Percentiles rank a stretch among this genome's conserved stretches.
phyloP scores from a whole-genome alignment of 108 stramenopile species.

The Skeletonema tropicum region DNA sequence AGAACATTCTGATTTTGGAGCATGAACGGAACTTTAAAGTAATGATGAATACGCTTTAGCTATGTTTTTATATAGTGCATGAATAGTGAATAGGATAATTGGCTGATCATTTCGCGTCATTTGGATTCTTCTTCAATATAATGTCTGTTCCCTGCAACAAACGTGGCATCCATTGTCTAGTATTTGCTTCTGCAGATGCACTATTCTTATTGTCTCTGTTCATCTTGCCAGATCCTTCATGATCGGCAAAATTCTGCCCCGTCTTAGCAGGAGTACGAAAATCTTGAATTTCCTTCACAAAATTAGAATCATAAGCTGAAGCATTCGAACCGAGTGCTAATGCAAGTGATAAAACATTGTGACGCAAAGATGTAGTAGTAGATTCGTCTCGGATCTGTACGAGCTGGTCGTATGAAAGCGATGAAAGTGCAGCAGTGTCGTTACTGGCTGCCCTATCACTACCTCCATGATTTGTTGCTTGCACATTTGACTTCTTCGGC shows the following conservation, averaged over 20 bases:
- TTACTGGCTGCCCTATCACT: not conserved
- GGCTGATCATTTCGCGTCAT: not conserved
- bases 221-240: not conserved
- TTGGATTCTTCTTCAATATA: not conserved
- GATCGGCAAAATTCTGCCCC: not conserved
- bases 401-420: conserved; percentile 14
- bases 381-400: conserved; percentile 5
- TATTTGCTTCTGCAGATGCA: not conserved
- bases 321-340: conserved; percentile 24
- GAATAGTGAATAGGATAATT: not conserved
- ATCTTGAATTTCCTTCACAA: conserved; percentile 6
- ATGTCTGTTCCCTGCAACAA: conserved; percentile 12
- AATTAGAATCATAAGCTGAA: conserved; percentile 11
- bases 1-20: too few species aligned
- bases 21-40: too few species aligned
- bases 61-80: not conserved
- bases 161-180: conserved; percentile 9
- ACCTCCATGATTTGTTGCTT: not conserved
- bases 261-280: not conserved
- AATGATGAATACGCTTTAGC: not conserved
- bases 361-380: conserved; percentile 10
- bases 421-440: conserved; percentile 7
- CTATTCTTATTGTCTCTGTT: not conserved
- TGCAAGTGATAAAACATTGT: conserved; percentile 18
- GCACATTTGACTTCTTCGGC: conserved; percentile 25